Conservation (phyloP, 257 asterid species). For the Salvia rosmarinus region DNA sequence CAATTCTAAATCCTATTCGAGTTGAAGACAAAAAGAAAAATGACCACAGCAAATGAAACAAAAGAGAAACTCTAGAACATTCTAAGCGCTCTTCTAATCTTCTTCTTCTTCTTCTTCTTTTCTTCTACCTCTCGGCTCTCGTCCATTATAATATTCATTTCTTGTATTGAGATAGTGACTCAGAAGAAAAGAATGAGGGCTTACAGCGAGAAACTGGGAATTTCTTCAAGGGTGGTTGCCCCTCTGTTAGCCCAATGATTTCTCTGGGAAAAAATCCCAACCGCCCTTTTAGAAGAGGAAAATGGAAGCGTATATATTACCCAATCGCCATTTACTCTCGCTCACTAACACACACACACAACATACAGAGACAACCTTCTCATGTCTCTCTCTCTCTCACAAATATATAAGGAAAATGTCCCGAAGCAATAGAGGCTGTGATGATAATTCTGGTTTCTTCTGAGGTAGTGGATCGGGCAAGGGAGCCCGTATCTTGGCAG, state of each 20-base stretch:
- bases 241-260: slow-evolving; percentile 6
- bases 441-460: slow-evolving; percentile 7
- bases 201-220: neutral
- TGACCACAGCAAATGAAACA: no score
- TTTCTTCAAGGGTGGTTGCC: slow-evolving; percentile 9
- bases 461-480: slow-evolving; percentile 19
- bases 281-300: neutral
- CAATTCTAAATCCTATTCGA: no score
- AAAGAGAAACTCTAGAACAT: no score
- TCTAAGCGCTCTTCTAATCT: no score
- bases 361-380: neutral
- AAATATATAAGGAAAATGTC: neutral
- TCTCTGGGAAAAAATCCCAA: neutral
- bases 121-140: no score
- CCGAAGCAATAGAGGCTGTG: slow-evolving; percentile 1
- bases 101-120: no score
- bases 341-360: neutral
- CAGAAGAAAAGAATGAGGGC: slow-evolving; percentile 24
- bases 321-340: no score
- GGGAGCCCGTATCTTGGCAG: slow-evolving; percentile 28
- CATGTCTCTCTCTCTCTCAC: neutral
- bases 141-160: no score
- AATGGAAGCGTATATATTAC: neutral
- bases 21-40: no score
- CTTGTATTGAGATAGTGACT: no score